Conservation (phyloP, 1,284 basidiomycete genomes). For the Veloboletus limbatus region DNA sequence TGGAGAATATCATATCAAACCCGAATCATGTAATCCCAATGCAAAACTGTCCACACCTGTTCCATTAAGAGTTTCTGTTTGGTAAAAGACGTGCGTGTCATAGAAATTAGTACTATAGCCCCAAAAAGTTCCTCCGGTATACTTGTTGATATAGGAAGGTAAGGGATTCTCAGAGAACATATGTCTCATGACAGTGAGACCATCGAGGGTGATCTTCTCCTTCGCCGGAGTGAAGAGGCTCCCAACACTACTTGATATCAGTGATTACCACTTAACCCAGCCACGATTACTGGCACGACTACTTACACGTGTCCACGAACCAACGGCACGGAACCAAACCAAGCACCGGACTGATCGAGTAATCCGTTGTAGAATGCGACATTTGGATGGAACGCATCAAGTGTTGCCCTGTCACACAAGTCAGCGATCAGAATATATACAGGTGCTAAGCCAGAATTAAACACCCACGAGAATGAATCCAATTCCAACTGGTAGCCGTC, state of each 20-base stretch:
- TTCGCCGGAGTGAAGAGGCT: constrained; percentile 3
- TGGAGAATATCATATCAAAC: not conserved
- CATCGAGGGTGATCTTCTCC: constrained; percentile 5
- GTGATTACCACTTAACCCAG: not conserved
- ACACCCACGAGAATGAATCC: constrained; percentile 14
- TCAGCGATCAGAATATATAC: not conserved
- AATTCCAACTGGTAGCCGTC: constrained; percentile 9
- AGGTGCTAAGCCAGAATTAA: not conserved
- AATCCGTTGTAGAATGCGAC: constrained; percentile 14
- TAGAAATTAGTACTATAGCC: constrained; percentile 11
- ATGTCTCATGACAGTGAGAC: constrained; percentile 11
- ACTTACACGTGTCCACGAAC: constrained; percentile 15
- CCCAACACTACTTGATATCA: not conserved
- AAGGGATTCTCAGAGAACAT: constrained; percentile 13
- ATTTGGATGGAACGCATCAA: constrained; percentile 16
- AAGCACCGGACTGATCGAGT: constrained; percentile 7
- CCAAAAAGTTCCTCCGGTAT: constrained; percentile 9
- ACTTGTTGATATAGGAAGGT: constrained; percentile 5
- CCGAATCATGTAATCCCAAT: not conserved
- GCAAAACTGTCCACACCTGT: constrained; percentile 1
- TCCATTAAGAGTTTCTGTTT: constrained; percentile 8
- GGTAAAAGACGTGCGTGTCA: constrained; percentile 15
- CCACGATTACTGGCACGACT: too few relatives aligned
- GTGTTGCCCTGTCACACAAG: constrained; percentile 1
- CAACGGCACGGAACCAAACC: constrained; percentile 15